These are phyloP conservation scores for Leccinum fibrillosum DNA, from an alignment of 768 basidiomycete genomes.

Conservation along the genomic window DNA sequence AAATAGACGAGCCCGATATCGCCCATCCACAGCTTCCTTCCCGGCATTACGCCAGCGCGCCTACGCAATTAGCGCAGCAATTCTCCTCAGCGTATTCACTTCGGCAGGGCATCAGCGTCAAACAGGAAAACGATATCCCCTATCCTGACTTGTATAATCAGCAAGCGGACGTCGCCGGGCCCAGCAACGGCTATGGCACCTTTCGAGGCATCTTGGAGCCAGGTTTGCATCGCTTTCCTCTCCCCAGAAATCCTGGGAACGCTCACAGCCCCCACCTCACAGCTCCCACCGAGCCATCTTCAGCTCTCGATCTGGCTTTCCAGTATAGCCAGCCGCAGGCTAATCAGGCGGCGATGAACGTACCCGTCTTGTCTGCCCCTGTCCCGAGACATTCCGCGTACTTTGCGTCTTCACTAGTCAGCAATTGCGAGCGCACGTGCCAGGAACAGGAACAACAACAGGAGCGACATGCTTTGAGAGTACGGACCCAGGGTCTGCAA, in stretches of 20 bases:
- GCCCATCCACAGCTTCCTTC: constrained; percentile 22
- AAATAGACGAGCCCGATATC: constrained; percentile 28
- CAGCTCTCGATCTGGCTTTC: constrained; percentile 23
- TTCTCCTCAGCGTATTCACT: constrained; percentile 23
- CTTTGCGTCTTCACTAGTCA: constrained; percentile 29
- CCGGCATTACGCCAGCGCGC: constrained; percentile 22
- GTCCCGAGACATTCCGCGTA: constrained; percentile 33
- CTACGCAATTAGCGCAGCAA: constrained; percentile 17
- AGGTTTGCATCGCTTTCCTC: constrained; percentile 23
- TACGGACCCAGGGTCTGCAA: constrained; percentile 31
- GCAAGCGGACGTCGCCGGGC: constrained; percentile 21
- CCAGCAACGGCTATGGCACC: constrained; percentile 19
- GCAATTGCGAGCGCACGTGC: constrained; percentile 35
- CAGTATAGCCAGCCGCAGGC: constrained; percentile 21
- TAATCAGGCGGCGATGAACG: constrained; percentile 20
- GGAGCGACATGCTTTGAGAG: constrained; percentile 28
- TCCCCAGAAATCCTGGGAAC: background rate
- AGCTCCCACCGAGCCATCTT: constrained; percentile 20
- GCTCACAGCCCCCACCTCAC: constrained; percentile 4
- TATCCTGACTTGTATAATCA: constrained; percentile 27
- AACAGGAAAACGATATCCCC: constrained; percentile 28
- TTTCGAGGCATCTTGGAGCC: constrained; percentile 25
- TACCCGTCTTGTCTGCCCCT: constrained; percentile 29
- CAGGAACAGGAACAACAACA: constrained; percentile 38
- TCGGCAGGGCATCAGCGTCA: constrained; percentile 21